Evolutionary conservation across 495 filamentous ascomycete species (phyloP), one percentile per base, ranked within the genome.

Genomic region (Hypoxylon fragiforme): DNA sequence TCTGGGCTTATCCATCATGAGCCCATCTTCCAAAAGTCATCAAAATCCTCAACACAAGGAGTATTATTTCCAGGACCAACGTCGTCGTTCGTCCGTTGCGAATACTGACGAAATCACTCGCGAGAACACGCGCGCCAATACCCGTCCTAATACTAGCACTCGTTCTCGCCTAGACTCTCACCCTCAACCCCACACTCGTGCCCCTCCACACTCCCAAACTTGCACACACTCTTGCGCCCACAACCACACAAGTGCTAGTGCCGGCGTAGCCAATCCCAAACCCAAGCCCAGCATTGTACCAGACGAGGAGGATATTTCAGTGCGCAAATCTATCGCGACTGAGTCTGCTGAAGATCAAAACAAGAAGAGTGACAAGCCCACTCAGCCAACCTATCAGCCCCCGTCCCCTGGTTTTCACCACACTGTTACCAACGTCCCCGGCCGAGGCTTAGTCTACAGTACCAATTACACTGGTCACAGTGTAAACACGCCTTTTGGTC

Each of bases 371-470:
- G 11, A 7, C 35, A 15, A n/a, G 15, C 4, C 18, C 16, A n/a
- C 9, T 26, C 15, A 34, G 4, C 42, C 41, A 14, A 12, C 20
- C 16, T 61, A 50, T 19, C 58, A 61, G 26, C 20, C 16, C 5
- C 38, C 51, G 9, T 51, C 37, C 1, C 58, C 58, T 21, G 58
- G 58, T 9, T 63, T 60, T 18, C 16, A 35, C 5, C 50, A 63
- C 16, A 63, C 45, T 12, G 65, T 67, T 34, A 40, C 40, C 13
- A 67, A 67, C 39, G 41, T 64, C 7, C 65, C 65, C 15, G 54
- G 51, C 11, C 49, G 51, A 14, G 65, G 24, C 44, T 53, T 45
- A 18, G 44, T 60, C 24, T 60, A 60, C 56, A 31, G 36, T 14
- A 16, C n/a, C 19, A 37, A 36, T 5, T 18, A 22, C 7, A 31